Evolutionary conservation across 2,329 filamentous ascomycete species (phyloP), one percentile per base, ranked within the genome.

Genomic region (Catunica adiposa): DNA sequence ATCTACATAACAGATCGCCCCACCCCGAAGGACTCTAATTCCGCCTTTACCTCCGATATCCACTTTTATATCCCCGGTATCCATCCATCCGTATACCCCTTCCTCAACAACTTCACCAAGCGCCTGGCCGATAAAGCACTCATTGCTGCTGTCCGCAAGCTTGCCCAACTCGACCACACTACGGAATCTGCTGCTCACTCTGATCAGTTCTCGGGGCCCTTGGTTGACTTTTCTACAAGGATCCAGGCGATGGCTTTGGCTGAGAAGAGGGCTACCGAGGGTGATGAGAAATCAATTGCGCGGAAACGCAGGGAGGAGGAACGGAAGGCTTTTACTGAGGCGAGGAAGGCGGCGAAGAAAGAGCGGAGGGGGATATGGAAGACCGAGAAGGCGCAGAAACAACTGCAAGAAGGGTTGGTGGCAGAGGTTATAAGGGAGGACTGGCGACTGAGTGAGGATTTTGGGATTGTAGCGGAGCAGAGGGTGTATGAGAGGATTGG

Each of bases 151-250:
- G 46, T 57, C 14, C 51, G 56, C 20, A 51, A 48, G 20, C 52
- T 57, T 9, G 34, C 47, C 56, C 2, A 23, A 42, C 15, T 31
- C 25, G 4, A 44, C 29, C 2, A 47, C 23, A 51, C 23, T 2
- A 47, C n/a, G 2, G 34, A 48, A 4, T 42, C 9, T 3, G 20
- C 46, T 15, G 22, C 51, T 11, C 46, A 47, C 15, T 37, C 50
- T 8, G 52, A 57, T 17, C 53, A 31, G 14, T 58, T 53, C 37
- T 42, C 53, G 17, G 56, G 56, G 34, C 56, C 56, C 2, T 44
- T 58, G 25, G 26, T 50, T n/a, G 56, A 58, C 34, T 50, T 58
- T 46, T 46, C 56, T 2, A 46, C 26, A n/a, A 37, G 56, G 11
- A 53, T 58, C 20, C 40, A 53, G 17, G 56, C 56, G n/a, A 53